Evolutionary conservation across 495 filamentous ascomycete species (phyloP).

Genomic region (Melanomma pulvis-pyrius): DNA sequence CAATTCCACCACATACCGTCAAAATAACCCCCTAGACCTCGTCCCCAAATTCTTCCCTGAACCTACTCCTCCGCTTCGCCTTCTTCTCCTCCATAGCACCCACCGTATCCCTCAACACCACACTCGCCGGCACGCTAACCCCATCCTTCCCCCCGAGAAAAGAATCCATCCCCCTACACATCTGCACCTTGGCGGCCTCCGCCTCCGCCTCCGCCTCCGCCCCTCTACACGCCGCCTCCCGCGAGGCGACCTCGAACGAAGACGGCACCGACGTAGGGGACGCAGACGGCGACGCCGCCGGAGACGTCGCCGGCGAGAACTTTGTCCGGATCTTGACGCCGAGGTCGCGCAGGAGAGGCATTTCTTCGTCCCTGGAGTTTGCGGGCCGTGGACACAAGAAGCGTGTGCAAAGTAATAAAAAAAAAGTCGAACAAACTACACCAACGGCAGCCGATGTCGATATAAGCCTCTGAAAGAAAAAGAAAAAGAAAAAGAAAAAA

Average conservation of each 20-base stretch:
- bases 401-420: not conserved
- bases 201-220: not conserved
- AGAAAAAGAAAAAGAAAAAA: too few species aligned
- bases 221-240: not conserved
- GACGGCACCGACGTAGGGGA: not conserved
- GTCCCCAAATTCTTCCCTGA: slow-evolving; percentile 29
- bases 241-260: slow-evolving; percentile 9
- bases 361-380: not conserved
- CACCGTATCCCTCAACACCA: not conserved
- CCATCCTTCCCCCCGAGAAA: slow-evolving; percentile 10
- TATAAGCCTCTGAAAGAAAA: too few species aligned
- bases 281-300: not conserved
- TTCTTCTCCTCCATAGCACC: not conserved
- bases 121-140: not conserved
- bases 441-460: too few species aligned
- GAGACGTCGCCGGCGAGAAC: not conserved
- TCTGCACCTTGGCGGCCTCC: too few species aligned
- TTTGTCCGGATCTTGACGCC: slow-evolving; percentile 8
- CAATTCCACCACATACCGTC: not conserved
- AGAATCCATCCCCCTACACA: slow-evolving; percentile 23
- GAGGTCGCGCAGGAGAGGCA: slow-evolving; percentile 10
- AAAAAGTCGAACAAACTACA: not conserved
- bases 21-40: not conserved
- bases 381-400: too few species aligned
- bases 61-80: slow-evolving; percentile 16